phyloP scores from a whole-genome alignment of 208 protist species.

The Trichomonas tenax region DNA sequence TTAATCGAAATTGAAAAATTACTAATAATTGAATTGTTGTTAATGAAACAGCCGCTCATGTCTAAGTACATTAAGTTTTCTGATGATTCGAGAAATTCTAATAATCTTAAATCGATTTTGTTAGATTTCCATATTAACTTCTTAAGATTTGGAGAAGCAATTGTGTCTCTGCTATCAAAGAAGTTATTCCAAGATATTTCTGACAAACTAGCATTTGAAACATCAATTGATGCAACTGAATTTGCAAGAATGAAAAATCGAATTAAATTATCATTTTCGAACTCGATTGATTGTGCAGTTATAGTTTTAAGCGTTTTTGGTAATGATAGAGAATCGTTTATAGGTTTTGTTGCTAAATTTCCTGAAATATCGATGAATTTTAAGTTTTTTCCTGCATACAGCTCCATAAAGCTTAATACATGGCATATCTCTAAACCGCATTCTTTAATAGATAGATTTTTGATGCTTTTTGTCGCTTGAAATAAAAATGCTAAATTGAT shows the following conservation, averaged over 20 bases:
- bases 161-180: too few relatives aligned
- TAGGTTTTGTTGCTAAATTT: background rate
- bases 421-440: background rate
- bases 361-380: background rate
- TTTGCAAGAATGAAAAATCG: background rate
- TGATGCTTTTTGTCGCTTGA: background rate
- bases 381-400: background rate
- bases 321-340: background rate
- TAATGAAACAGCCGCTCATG: background rate
- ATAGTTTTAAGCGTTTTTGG: background rate
- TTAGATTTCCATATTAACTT: background rate
- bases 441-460: background rate
- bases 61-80: background rate
- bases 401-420: background rate
- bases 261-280: background rate
- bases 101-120: background rate
- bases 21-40: background rate
- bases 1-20: background rate
- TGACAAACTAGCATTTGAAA: background rate
- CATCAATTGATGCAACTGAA: background rate
- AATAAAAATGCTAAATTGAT: background rate
- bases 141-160: background rate
- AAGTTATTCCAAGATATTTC: too few relatives aligned
- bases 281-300: background rate
- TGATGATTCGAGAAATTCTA: background rate